Conservation (phyloP, 2,329 filamentous ascomycete species). For the Diaporthe sp. region DNA sequence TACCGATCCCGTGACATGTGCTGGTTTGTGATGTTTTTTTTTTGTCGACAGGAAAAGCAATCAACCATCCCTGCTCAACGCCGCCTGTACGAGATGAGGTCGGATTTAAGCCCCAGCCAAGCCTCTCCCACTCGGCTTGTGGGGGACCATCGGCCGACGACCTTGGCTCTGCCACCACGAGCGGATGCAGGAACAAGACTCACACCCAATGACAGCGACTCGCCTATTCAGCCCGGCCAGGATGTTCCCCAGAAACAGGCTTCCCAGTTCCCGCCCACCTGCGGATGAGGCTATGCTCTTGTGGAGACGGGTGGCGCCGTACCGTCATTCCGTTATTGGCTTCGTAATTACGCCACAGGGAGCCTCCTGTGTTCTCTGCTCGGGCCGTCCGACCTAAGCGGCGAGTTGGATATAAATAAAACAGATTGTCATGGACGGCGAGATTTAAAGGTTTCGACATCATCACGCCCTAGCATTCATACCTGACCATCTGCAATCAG, state of each 20-base stretch:
- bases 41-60: neutral
- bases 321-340: neutral
- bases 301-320: neutral
- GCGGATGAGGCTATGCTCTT: conserved; percentile 11
- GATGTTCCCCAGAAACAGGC: neutral
- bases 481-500: neutral
- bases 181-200: conserved; percentile 3
- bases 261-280: neutral
- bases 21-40: neutral
- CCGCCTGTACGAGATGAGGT: conserved; percentile 1
- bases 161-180: neutral
- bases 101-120: conserved; percentile 14
- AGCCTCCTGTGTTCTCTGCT: neutral
- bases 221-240: conserved; percentile 9
- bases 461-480: neutral
- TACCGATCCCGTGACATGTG: neutral
- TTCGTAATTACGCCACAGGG: conserved; percentile 9
- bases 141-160: neutral
- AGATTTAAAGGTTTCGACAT: neutral
- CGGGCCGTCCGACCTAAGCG: neutral
- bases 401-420: neutral
- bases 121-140: conserved; percentile 18
- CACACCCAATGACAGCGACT: neutral
- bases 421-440: neutral
- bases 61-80: neutral